Evolutionary conservation across 257 asterid species (phyloP), one percentile per base, ranked within the genome.

Genomic region (Forsythia viridissima): DNA sequence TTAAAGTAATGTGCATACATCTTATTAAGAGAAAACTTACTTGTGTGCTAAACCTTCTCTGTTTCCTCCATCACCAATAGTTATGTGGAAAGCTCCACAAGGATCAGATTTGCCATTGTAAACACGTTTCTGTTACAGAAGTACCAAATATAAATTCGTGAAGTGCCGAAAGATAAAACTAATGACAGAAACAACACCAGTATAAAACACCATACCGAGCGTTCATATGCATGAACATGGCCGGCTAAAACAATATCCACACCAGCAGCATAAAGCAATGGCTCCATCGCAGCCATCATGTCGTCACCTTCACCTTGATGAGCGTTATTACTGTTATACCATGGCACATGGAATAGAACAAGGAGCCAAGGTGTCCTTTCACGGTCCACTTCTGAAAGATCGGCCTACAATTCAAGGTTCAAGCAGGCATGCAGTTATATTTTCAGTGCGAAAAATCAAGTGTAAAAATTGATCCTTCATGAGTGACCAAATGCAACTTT

Each of bases 171-270:
- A 55, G 55, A 71, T 76, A 39, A 75, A 20, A 63, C 39, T 13
- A 76, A 12, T 24, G 68, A 48, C 0, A 21, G 76, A 61, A 61
- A 72, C 24, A 16, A 48, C 48, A 13, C 76, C 3, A 44, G 69
- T 74, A 63, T 13, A 63, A 30, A 51, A 16, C 66, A 68, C 71
- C 85, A 68, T 91, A 95, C 99, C 84, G 96, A 73, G 82, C 99
- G 98, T 46, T 95, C 98, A 57, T 95, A 95, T 80, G 99, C 99
- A 88, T 95, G 98, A 63, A 95, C 99, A 70, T 95, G 99, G 75
- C 99, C 97, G 21, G 97, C 83, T 41, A 95, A 81, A 65, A 87
- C 89, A 43, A 92, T 42, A 80, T 93, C 98, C 24, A 84, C 97
- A 20, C 91, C 92, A 30, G 92, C 98, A 73, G 91, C 91, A 80